phyloP scores from a whole-genome alignment of 1,139 yeast genomes.

The Pichia sp. region DNA sequence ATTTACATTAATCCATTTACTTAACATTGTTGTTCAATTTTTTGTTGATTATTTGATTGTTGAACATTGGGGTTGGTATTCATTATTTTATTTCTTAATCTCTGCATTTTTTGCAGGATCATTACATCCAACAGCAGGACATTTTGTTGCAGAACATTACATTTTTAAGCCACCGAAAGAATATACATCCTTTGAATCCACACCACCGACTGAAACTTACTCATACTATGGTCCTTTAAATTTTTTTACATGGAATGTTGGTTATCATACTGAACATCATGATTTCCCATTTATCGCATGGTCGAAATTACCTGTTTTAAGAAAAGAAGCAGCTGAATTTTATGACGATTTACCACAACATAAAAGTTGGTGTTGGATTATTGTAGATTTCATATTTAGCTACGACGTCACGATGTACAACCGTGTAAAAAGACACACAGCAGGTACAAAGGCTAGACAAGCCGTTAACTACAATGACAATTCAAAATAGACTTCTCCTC shows the following conservation, averaged over 20 bases:
- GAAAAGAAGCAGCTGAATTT: slow-evolving; percentile 69
- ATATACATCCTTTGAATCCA: slow-evolving; percentile 30
- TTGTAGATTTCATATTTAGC: slow-evolving; percentile 64
- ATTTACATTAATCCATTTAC: slow-evolving; percentile 66
- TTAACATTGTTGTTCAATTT: slow-evolving; percentile 61
- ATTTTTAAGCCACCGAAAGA: slow-evolving; percentile 55
- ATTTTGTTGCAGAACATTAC: slow-evolving; percentile 91
- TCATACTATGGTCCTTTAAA: slow-evolving; percentile 83
- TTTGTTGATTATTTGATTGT: slow-evolving; percentile 53
- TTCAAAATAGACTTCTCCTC: slow-evolving; percentile 17
- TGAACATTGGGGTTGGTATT: slow-evolving; percentile 53
- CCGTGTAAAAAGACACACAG: slow-evolving; percentile 60
- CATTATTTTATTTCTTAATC: slow-evolving; percentile 61
- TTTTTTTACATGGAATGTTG: slow-evolving; percentile 81
- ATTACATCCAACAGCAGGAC: slow-evolving; percentile 91
- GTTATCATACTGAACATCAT: slow-evolving; percentile 91
- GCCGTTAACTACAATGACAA: slow-evolving; percentile 29
- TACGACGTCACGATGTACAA: slow-evolving; percentile 69
- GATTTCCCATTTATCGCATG: slow-evolving; percentile 93
- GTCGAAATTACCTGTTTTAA: slow-evolving; percentile 66
- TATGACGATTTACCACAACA: slow-evolving; percentile 78
- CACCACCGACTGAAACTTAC: slow-evolving; percentile 70
- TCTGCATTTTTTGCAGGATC: slow-evolving; percentile 88
- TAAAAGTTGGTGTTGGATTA: slow-evolving; percentile 71
- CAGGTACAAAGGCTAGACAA: slow-evolving; percentile 22